Evolutionary conservation across 2,329 filamentous ascomycete species (phyloP), one percentile per base, ranked within the genome.

Genomic region (Myriosclerotinia duriaeana): DNA sequence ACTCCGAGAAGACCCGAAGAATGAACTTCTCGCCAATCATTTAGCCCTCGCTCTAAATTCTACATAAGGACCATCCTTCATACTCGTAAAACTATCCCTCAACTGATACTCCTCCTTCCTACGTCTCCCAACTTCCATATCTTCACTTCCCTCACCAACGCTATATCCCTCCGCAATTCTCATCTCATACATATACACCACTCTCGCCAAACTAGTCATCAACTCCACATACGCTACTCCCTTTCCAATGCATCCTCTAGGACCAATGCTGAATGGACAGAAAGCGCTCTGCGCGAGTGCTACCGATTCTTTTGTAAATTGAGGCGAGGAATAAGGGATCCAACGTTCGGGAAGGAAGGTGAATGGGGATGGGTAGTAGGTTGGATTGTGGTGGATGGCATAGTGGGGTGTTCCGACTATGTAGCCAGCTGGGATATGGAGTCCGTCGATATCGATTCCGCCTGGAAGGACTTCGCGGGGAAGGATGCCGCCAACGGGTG

Each of bases 41-140:
- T 12, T 56, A 17, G 14, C 40, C 20, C 61, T 64, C 70, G 69
- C 78, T 72, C 79, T 75, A 72, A 89, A 89, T 78, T 91, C 85
- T 66, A 92, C 79, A 78, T 90, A 81, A 0, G 88, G 87, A 0
- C 90, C 90, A 73, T 89, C 83, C 79, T 92, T 93, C 72, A 84
- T 80, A 72, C 88, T 90, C 42, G 89, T 91, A 77, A 93, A 92
- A 22, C 85, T 88, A 75, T 93, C 90, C 62, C 83, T 78, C 66
- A 92, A 79, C 79, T 91, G 89, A 76, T 88, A 91, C 80, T 92
- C 90, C 1, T 74, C 78, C 22, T 74, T 74, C 56, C 83, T 80
- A 65, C 87, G 81, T 55, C 87, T 80, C 0, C 86, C 87, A 78
- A 79, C 83, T 73, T 83, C 84, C 9, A 80, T 74, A 40, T 78